A percentile compares a stretch with the other conserved stretches of the same genome.
Evolutionary conservation across 768 basidiomycete species (phyloP).

Genomic region (Rossbeevera mucosa): DNA sequence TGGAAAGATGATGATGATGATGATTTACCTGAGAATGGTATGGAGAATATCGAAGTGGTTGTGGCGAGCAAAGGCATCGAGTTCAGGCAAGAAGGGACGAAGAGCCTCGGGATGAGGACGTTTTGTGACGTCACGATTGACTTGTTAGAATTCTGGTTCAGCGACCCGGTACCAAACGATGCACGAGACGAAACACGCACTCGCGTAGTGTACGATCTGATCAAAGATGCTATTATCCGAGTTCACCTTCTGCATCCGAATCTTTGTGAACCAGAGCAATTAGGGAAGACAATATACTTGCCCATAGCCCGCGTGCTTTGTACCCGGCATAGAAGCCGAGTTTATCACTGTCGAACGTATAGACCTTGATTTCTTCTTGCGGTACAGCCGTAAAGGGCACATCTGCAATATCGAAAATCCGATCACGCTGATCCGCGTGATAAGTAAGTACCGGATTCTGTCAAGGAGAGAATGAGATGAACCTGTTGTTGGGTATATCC

Average conservation of each 20-base stretch:
- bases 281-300: neutral
- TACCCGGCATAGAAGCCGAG: slow-evolving; percentile 48
- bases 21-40: slow-evolving; percentile 39
- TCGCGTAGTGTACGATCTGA: slow-evolving; percentile 58
- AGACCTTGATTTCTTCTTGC: slow-evolving; percentile 38
- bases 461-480: neutral
- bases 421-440: slow-evolving; percentile 33
- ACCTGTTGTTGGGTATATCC: slow-evolving; percentile 39
- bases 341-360: slow-evolving; percentile 35
- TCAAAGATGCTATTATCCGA: slow-evolving; percentile 42
- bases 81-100: slow-evolving; percentile 47
- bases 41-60: slow-evolving; percentile 50
- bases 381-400: slow-evolving; percentile 39
- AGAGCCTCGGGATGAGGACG: slow-evolving; percentile 45
- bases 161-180: too few species aligned
- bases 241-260: slow-evolving; percentile 44
- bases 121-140: slow-evolving; percentile 42
- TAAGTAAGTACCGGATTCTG: slow-evolving; percentile 14
- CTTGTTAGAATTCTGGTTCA: slow-evolving; percentile 30
- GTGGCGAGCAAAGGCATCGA: slow-evolving; percentile 46
- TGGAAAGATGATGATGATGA: neutral
- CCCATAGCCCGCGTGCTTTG: slow-evolving; percentile 32
- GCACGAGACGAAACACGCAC: slow-evolving; percentile 30
- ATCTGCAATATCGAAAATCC: slow-evolving; percentile 47
- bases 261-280: neutral